These are phyloP conservation scores for Phialophora tarda DNA, from an alignment of 2,329 filamentous ascomycete species.

Conservation along the genomic window DNA sequence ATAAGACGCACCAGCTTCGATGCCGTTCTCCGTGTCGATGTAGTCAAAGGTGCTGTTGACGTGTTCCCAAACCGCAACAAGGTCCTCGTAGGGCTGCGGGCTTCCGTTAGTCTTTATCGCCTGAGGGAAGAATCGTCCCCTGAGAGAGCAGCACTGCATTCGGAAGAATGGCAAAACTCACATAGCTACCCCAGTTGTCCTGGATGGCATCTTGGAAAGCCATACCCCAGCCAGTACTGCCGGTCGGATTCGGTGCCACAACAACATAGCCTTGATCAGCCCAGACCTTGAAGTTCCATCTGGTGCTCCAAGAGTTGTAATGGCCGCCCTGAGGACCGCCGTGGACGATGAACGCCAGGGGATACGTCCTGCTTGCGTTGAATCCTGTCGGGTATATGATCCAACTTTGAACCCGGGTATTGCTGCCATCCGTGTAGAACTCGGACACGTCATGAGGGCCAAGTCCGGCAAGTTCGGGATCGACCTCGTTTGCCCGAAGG, in stretches of 20 bases:
- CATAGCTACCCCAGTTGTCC: slow-evolving; percentile 78
- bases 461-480: slow-evolving; percentile 47
- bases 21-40: slow-evolving; percentile 48
- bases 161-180: not conserved
- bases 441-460: slow-evolving; percentile 46
- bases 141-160: not conserved
- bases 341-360: slow-evolving; percentile 79
- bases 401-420: slow-evolving; percentile 47
- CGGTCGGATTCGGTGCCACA: slow-evolving; percentile 81
- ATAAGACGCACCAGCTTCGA: slow-evolving; percentile 51
- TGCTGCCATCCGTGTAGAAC: slow-evolving; percentile 48
- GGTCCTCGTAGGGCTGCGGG: slow-evolving; percentile 72
- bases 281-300: slow-evolving; percentile 86
- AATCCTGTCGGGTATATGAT: slow-evolving; percentile 61
- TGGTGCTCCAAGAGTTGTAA: slow-evolving; percentile 75
- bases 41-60: slow-evolving; percentile 54
- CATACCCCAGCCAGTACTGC: slow-evolving; percentile 82
- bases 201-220: slow-evolving; percentile 76
- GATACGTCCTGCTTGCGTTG: slow-evolving; percentile 73
- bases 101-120: not conserved
- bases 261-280: slow-evolving; percentile 87
- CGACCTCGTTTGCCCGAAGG: slow-evolving; percentile 48
- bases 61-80: slow-evolving; percentile 78
- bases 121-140: not conserved
- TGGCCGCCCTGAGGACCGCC: slow-evolving; percentile 82